Conservation (phyloP, 2,329 filamentous ascomycete genomes). For the Coleophoma crateriformis region DNA sequence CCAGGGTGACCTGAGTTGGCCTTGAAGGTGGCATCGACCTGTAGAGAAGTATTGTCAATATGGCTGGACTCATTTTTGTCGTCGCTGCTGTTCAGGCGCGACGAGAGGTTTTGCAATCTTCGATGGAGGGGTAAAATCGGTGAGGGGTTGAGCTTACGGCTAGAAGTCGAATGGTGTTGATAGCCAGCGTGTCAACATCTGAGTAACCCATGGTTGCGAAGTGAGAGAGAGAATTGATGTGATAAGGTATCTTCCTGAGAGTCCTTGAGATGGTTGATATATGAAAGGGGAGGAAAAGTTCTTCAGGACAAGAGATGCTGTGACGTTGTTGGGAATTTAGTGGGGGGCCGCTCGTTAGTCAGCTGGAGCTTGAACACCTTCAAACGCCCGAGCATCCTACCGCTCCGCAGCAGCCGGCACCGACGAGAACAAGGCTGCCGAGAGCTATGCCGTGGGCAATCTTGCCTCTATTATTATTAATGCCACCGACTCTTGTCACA, state of each 20-base stretch:
- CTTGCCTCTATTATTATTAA: no score
- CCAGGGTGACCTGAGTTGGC: constrained; percentile 98
- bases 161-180: constrained; percentile 97
- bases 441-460: no score
- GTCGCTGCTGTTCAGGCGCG: no score
- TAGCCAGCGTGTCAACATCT: constrained; percentile 81
- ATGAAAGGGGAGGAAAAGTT: background rate
- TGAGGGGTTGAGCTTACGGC: constrained; percentile 63
- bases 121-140: constrained; percentile 10
- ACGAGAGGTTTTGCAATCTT: no score
- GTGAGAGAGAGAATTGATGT: background rate
- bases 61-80: background rate
- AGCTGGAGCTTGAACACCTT: background rate
- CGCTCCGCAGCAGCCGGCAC: background rate
- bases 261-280: background rate
- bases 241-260: constrained; percentile 1
- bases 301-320: background rate
- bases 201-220: constrained; percentile 69
- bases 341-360: no score
- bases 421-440: no score
- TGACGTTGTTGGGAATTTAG: background rate
- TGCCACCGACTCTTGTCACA: no score
- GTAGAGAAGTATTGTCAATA: constrained; percentile 17
- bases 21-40: constrained; percentile 96
- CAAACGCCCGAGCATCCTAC: background rate